Percentiles rank a stretch among this genome's conserved stretches.
phyloP scores from a whole-genome alignment of 2,329 filamentous ascomycete genomes.

The Dryadomyces quercus-mongolicae region DNA sequence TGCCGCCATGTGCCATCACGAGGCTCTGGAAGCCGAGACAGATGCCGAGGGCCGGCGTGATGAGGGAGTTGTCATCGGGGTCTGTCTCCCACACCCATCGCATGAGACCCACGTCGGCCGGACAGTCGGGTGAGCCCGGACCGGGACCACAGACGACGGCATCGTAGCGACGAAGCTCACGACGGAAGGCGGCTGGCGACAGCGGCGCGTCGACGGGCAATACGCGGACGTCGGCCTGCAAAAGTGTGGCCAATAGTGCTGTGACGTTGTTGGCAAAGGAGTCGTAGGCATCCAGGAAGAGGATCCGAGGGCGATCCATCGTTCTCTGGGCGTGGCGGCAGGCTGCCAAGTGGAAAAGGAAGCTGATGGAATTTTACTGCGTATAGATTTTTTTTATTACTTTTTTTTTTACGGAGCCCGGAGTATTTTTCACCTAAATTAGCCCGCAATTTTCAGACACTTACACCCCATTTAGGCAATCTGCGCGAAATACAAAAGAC shows the following conservation, averaged over 20 bases:
- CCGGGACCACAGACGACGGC: slow-evolving; percentile 86
- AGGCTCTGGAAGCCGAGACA: slow-evolving; percentile 85
- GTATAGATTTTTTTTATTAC: not conserved
- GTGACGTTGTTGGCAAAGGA: slow-evolving; percentile 96
- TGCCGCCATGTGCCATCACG: slow-evolving; percentile 49
- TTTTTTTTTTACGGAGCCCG: not conserved
- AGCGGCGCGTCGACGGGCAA: slow-evolving; percentile 58
- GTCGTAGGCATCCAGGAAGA: slow-evolving; percentile 93
- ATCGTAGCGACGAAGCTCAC: slow-evolving; percentile 51
- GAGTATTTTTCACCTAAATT: not conserved
- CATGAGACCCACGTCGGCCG: slow-evolving; percentile 75
- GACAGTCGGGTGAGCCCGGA: slow-evolving; percentile 64
- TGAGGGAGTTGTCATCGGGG: not conserved
- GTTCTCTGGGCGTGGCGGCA: no score
- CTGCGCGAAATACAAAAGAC: slow-evolving; percentile 9
- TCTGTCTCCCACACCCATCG: slow-evolving; percentile 54
- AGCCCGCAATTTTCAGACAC: not conserved
- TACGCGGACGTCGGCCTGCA: slow-evolving; percentile 56
- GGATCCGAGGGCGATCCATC: slow-evolving; percentile 30
- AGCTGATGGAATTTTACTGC: not conserved
- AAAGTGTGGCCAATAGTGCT: slow-evolving; percentile 58
- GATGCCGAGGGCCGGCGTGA: slow-evolving; percentile 65
- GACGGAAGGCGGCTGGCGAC: slow-evolving; percentile 31
- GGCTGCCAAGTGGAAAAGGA: no score
- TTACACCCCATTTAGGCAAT: not conserved